A percentile compares a stretch with the other conserved stretches of the same genome.
Conservation (phyloP, 176 grass and related monocot species). For the Cenchrus fungigraminus region DNA sequence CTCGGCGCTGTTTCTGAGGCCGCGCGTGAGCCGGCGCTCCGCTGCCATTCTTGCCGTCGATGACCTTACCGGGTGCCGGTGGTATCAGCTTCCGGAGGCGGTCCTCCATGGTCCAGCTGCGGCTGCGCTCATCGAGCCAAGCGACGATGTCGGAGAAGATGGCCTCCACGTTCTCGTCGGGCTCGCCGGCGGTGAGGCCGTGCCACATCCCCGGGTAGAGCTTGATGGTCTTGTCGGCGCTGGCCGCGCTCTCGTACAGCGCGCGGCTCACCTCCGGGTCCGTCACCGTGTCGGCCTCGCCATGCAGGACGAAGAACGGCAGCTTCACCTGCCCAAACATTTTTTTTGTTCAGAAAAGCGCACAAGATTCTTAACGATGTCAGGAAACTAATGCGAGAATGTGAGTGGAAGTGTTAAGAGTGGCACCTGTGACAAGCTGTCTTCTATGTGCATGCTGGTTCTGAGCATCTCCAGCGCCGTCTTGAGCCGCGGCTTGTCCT, state of each 20-base stretch:
- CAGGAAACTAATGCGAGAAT: background rate
- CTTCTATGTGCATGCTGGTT: slow-evolving; percentile 84
- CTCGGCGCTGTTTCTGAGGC: background rate
- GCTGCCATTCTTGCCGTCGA: background rate
- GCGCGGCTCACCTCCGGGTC: slow-evolving; percentile 89
- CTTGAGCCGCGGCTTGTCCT: slow-evolving; percentile 91
- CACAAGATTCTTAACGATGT: background rate
- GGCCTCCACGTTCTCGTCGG: slow-evolving; percentile 69
- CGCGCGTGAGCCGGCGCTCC: background rate
- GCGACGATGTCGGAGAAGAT: slow-evolving; percentile 72
- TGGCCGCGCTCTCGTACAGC: slow-evolving; percentile 69
- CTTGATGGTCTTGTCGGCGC: slow-evolving; percentile 85
- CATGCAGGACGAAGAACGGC: slow-evolving; percentile 90
- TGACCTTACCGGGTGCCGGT: slow-evolving; percentile 12
- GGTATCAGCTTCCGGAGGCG: slow-evolving; percentile 23
- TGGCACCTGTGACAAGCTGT: slow-evolving; percentile 65
- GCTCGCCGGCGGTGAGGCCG: slow-evolving; percentile 80
- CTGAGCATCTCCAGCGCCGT: slow-evolving; percentile 82
- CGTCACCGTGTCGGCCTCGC: slow-evolving; percentile 86
- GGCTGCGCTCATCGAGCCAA: slow-evolving; percentile 71
- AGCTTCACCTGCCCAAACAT: slow-evolving; percentile 60
- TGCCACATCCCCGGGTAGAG: slow-evolving; percentile 98
- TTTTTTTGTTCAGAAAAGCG: background rate
- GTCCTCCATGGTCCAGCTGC: slow-evolving; percentile 41
- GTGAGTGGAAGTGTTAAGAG: background rate